phyloP scores from a whole-genome alignment of 2,329 filamentous ascomycete species.

The Colletotrichum sublineola region DNA sequence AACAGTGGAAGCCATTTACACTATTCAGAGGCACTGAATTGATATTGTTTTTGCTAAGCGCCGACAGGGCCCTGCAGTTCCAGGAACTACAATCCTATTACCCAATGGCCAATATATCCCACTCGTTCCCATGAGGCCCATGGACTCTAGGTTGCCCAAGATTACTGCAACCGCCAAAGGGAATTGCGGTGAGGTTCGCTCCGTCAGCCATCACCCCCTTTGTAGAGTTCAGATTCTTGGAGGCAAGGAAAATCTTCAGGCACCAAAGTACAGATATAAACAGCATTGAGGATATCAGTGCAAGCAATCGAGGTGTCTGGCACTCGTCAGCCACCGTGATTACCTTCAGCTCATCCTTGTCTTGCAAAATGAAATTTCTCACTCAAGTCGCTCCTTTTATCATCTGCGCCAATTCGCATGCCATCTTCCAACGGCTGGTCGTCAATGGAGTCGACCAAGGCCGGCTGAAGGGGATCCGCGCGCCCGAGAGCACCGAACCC shows the following conservation, averaged over 20 bases:
- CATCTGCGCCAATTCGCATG: constrained; percentile 58
- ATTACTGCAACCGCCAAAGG: background rate
- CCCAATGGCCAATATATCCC: background rate
- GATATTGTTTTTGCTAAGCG: background rate
- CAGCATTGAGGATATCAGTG: too few species aligned
- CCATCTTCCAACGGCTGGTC: constrained; percentile 34
- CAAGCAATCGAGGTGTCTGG: background rate
- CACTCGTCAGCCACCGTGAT: background rate
- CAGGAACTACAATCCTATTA: background rate
- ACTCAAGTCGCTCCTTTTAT: constrained; percentile 51
- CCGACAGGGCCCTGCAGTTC: background rate
- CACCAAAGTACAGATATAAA: background rate
- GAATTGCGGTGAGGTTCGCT: too few species aligned
- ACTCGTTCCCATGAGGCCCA: background rate
- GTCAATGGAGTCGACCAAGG: constrained; percentile 25
- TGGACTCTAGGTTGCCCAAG: background rate
- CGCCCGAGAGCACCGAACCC: constrained; percentile 42
- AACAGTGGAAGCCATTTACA: background rate
- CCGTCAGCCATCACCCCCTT: background rate
- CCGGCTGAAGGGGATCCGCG: constrained; percentile 21
- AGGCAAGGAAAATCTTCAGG: background rate
- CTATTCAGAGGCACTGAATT: background rate
- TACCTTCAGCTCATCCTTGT: background rate
- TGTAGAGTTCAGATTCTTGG: background rate
- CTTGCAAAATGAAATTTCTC: constrained; percentile 23